phyloP scores from a whole-genome alignment of 352 stramenopile genomes.

The Globisporangium irregulare region DNA sequence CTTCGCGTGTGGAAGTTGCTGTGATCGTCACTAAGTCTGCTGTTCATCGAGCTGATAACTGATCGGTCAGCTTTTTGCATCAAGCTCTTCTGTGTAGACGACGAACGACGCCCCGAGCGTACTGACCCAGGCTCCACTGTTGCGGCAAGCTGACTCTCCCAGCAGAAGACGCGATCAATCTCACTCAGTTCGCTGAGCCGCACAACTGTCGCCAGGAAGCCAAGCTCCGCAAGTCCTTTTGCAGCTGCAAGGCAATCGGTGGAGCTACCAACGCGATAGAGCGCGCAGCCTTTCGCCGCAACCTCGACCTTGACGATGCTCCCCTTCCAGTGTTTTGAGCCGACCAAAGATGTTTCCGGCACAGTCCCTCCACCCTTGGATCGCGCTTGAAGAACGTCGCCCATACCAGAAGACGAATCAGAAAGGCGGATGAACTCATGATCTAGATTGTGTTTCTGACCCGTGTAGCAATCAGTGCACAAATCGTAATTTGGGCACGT shows the following conservation, averaged over 20 bases:
- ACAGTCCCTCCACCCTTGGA: constrained; percentile 52
- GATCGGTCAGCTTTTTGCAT: constrained; percentile 32
- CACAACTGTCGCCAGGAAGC: constrained; percentile 48
- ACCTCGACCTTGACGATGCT: constrained; percentile 46
- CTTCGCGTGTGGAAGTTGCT: not conserved
- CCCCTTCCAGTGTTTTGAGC: constrained; percentile 67
- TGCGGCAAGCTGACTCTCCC: constrained; percentile 38
- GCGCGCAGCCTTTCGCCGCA: constrained; percentile 43
- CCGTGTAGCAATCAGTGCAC: constrained; percentile 62
- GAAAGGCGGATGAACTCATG: constrained; percentile 66
- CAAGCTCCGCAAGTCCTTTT: constrained; percentile 33
- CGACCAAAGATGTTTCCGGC: constrained; percentile 48
- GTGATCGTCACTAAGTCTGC: constrained; percentile 16
- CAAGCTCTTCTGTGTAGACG: constrained; percentile 25
- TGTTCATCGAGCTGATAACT: constrained; percentile 45
- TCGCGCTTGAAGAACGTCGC: constrained; percentile 55
- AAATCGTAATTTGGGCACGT: constrained; percentile 77
- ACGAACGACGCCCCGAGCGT: constrained; percentile 36
- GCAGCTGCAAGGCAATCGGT: constrained; percentile 35
- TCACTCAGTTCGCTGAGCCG: constrained; percentile 27
- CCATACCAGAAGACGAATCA: constrained; percentile 35
- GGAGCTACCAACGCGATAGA: constrained; percentile 36
- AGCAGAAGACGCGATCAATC: constrained; percentile 45
- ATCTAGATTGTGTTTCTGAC: constrained; percentile 55
- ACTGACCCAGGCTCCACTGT: constrained; percentile 44